Percentiles rank a stretch among this genome's conserved stretches.
phyloP scores from a whole-genome alignment of 108 stramenopile species.

The Skeletonema tropicum region DNA sequence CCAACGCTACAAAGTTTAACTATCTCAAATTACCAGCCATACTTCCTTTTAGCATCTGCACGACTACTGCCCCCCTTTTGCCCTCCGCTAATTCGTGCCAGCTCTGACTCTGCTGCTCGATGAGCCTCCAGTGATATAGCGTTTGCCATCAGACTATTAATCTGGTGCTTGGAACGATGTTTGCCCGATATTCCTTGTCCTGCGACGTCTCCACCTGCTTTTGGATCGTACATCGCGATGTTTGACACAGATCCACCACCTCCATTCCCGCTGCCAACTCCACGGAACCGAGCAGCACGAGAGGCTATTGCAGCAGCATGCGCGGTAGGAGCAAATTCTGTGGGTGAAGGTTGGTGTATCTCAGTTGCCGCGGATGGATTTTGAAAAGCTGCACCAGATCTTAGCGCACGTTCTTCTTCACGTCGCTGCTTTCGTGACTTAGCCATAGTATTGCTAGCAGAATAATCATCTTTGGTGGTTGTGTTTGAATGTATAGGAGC shows the following conservation, averaged over 20 bases:
- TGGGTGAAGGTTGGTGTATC: constrained; percentile 43
- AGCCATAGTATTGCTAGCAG: not conserved
- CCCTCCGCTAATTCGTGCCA: constrained; percentile 39
- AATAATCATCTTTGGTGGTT: not conserved
- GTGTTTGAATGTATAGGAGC: not conserved
- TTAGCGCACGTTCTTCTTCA: constrained; percentile 42
- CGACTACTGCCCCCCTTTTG: constrained; percentile 21
- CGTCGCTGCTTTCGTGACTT: constrained; percentile 43
- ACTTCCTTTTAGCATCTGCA: constrained; percentile 48
- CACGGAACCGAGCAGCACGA: constrained; percentile 32
- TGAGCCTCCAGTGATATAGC: constrained; percentile 51
- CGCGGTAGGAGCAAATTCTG: constrained; percentile 47
- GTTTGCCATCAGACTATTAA: constrained; percentile 54
- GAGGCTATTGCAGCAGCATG: constrained; percentile 51
- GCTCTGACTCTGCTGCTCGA: constrained; percentile 43
- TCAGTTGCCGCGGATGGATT: constrained; percentile 21
- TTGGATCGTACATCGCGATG: constrained; percentile 54
- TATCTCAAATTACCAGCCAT: constrained; percentile 41
- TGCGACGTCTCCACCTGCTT: constrained; percentile 39
- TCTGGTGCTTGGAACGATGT: constrained; percentile 50
- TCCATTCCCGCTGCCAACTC: constrained; percentile 20
- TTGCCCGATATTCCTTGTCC: constrained; percentile 43
- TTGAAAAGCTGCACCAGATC: constrained; percentile 37
- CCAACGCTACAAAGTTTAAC: not conserved
- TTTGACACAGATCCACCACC: constrained; percentile 1